Evolutionary conservation across 1,284 basidiomycete species (phyloP).

Genomic region (Sanghuangporus weigelae): DNA sequence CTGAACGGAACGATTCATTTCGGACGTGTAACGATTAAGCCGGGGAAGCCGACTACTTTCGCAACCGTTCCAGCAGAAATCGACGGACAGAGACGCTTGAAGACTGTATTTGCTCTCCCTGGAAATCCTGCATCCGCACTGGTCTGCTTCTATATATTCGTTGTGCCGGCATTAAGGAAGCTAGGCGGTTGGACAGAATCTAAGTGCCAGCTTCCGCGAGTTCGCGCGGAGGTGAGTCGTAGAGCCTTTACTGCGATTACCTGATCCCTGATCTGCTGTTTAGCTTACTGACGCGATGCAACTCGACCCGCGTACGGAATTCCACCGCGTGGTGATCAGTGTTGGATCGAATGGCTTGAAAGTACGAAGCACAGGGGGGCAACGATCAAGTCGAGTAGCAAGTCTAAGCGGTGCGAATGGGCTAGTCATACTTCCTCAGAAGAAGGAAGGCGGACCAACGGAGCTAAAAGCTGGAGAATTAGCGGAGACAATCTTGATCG

Average conservation of each 20-base stretch:
- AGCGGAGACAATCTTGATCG: conserved; percentile 59
- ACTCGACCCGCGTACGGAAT: conserved; percentile 74
- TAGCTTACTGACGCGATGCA: conserved; percentile 57
- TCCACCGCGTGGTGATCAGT: conserved; percentile 69
- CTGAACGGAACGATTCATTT: conserved; percentile 75
- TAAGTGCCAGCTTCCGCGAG: conserved; percentile 55
- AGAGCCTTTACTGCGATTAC: neutral
- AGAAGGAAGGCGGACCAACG: conserved; percentile 33
- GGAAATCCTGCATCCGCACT: conserved; percentile 87
- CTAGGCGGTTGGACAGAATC: conserved; percentile 62
- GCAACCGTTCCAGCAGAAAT: conserved; percentile 56
- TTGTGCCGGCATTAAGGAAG: conserved; percentile 71
- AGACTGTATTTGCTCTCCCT: conserved; percentile 77
- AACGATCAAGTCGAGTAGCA: conserved; percentile 73
- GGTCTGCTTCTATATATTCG: conserved; percentile 86
- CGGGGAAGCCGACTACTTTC: conserved; percentile 84
- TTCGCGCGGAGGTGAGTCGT: conserved; percentile 56
- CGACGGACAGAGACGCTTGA: conserved; percentile 27
- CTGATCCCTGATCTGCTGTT: neutral
- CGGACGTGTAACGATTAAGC: conserved; percentile 68
- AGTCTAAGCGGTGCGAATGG: conserved; percentile 78
- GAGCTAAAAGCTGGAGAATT: conserved; percentile 46
- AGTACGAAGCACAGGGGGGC: conserved; percentile 80
- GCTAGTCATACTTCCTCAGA: conserved; percentile 60
- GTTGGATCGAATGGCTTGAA: conserved; percentile 42